phyloP scores from a whole-genome alignment of 257 asterid genomes.

The Pogostemon cablin region DNA sequence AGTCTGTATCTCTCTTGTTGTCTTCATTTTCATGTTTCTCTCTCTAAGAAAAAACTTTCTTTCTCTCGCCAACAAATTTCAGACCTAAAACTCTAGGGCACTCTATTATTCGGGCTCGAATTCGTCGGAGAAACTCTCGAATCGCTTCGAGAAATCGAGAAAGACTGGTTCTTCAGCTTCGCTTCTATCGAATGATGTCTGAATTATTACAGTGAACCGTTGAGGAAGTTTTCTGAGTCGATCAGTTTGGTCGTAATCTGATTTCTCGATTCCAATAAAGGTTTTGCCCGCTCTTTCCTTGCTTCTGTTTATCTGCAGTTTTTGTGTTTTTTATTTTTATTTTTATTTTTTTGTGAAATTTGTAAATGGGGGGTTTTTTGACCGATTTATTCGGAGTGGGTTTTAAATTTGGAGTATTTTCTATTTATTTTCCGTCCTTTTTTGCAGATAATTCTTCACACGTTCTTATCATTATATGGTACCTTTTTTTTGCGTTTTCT shows the following conservation, averaged over 20 bases:
- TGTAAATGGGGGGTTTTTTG: neutral
- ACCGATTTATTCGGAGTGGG: neutral
- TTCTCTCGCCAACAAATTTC: slow-evolving; percentile 38
- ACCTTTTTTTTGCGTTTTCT: slow-evolving; percentile 24
- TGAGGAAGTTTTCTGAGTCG: slow-evolving; percentile 17
- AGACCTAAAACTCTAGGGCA: slow-evolving; percentile 45
- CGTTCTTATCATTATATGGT: slow-evolving; percentile 12
- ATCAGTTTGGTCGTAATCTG: slow-evolving; percentile 37
- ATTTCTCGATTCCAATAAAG: slow-evolving; percentile 36
- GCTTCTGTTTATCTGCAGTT: slow-evolving; percentile 13
- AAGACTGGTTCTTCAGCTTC: slow-evolving; percentile 7
- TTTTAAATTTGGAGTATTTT: neutral
- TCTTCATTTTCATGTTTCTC: slow-evolving; percentile 32
- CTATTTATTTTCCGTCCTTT: slow-evolving; percentile 36
- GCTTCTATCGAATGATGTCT: slow-evolving; percentile 17
- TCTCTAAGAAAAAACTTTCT: slow-evolving; percentile 34
- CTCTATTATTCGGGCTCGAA: slow-evolving; percentile 27
- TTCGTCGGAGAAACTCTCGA: slow-evolving; percentile 16
- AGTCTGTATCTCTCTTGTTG: slow-evolving; percentile 31
- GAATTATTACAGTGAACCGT: neutral
- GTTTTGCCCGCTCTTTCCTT: neutral
- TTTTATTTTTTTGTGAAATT: neutral
- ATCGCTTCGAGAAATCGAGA: slow-evolving; percentile 1
- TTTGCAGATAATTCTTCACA: neutral
- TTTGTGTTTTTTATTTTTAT: neutral